Evolutionary conservation across 1,284 basidiomycete genomes (phyloP), one percentile per base, ranked within the genome.

Genomic region (Marasmius fiardii): DNA sequence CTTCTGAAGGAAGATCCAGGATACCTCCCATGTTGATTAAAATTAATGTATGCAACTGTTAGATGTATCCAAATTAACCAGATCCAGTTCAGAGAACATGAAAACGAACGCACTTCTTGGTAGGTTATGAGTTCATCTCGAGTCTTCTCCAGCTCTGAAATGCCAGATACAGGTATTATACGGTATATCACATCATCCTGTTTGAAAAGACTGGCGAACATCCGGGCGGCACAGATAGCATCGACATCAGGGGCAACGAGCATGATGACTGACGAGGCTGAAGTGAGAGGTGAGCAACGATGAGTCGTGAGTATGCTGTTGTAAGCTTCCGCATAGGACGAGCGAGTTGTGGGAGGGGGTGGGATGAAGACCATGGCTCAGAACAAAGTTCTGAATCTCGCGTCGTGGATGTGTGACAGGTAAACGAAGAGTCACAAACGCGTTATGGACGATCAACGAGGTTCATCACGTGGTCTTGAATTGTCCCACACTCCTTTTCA

Each of bases 141-240:
- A 64, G 88, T 78, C 7, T 69, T 69, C 59, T 89, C 83, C 7
- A 97, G 73, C 60, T 90, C 88, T 20, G 82, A 56, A 75, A 93
- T 90, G 1, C 95, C 94, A 26, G 93, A 89, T 1, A 98, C 88
- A n/a, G 96, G 96, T 21, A 95, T 87, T 59, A 95, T 84, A 43
- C 92, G 84, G 71, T 97, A 90, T 67, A 91, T 88, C 21, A 99
- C 85, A 64, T 97, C 94, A 76, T 99, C 97, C 63, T 96, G 92
- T 61, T 87, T 90, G 71, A 99, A 86, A 20, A 99, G 76, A 35
- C 88, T 86, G n/a, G 88, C 87, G 45, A 99, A 81, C 80, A 98
- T 95, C 48, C 88, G 82, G 4, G 91, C 85, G 4, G 93, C 94
- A 71, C 92, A 95, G 5, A 97, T 74, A 14, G 92, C 90, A 72